Conservation (phyloP, 148 eudicot genomes). For the Polygonum maritimum region DNA sequence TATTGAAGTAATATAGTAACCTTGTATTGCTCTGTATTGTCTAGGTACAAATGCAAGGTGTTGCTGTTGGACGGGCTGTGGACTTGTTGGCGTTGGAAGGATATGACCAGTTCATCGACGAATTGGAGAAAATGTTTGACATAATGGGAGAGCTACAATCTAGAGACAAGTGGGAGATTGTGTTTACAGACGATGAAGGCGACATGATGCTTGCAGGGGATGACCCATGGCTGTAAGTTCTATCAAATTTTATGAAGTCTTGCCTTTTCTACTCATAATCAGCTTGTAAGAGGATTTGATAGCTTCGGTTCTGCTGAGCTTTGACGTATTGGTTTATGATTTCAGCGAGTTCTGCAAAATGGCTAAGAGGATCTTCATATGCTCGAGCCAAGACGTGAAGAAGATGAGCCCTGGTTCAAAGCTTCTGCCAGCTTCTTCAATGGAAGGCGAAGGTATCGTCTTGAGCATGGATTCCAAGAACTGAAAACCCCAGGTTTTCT, state of each 20-base stretch:
- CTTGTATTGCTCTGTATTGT: background rate
- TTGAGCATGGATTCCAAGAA: conserved; percentile 31
- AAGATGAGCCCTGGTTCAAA: conserved; percentile 55
- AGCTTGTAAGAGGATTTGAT: background rate
- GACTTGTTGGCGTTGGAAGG: conserved; percentile 56
- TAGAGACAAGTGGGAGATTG: conserved; percentile 74
- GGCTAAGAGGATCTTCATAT: conserved; percentile 71
- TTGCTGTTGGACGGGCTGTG: conserved; percentile 94
- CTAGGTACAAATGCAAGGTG: conserved; percentile 96
- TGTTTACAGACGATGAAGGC: conserved; percentile 86
- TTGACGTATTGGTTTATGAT: background rate
- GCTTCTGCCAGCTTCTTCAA: conserved; percentile 23
- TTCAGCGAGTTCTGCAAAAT: conserved; percentile 87
- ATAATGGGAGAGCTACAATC: conserved; percentile 59
- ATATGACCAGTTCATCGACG: conserved; percentile 61
- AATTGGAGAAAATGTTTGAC: conserved; percentile 74
- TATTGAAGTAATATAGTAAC: background rate
- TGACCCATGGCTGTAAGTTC: conserved; percentile 86
- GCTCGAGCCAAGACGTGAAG: conserved; percentile 84
- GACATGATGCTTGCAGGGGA: conserved; percentile 96
- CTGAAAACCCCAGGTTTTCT: background rate
- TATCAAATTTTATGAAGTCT: background rate
- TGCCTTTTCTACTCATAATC: too few relatives aligned
- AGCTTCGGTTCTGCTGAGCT: background rate
- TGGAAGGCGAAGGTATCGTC: conserved; percentile 44